These are phyloP conservation scores for Candida verbasci DNA, from an alignment of 805 yeast genomes.

Conservation along the genomic window DNA sequence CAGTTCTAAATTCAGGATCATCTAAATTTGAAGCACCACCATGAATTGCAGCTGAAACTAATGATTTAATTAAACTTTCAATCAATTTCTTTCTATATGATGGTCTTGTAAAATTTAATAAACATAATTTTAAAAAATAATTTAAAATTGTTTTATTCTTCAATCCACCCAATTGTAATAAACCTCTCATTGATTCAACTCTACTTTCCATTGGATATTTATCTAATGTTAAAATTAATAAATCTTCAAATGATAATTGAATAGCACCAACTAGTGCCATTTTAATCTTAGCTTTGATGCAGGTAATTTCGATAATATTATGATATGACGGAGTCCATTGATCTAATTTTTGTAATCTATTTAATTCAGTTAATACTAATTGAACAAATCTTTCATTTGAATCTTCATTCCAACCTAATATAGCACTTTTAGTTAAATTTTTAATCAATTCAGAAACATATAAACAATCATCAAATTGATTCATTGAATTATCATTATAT, in stretches of 20 bases:
- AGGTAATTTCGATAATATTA: conserved; percentile 47
- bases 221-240: conserved; percentile 49
- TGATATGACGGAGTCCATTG: conserved; percentile 80
- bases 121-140: conserved; percentile 55
- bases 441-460: conserved; percentile 58
- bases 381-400: conserved; percentile 16
- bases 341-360: conserved; percentile 74
- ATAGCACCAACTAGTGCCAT: conserved; percentile 55
- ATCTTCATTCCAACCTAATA: conserved; percentile 6
- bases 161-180: conserved; percentile 73
- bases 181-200: conserved; percentile 62
- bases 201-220: conserved; percentile 51
- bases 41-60: conserved; percentile 64
- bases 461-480: conserved; percentile 67
- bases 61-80: conserved; percentile 41
- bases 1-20: conserved; percentile 56
- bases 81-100: conserved; percentile 49
- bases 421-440: conserved; percentile 38
- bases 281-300: conserved; percentile 55
- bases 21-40: conserved; percentile 58
- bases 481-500: conserved; percentile 81
- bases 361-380: conserved; percentile 56
- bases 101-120: conserved; percentile 49
- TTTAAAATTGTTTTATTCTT: conserved; percentile 56
- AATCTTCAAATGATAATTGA: conserved; percentile 48